Evolutionary conservation across 306 rosid species (phyloP), one percentile per base, ranked within the genome.

Genomic region (Abrus precatorius): DNA sequence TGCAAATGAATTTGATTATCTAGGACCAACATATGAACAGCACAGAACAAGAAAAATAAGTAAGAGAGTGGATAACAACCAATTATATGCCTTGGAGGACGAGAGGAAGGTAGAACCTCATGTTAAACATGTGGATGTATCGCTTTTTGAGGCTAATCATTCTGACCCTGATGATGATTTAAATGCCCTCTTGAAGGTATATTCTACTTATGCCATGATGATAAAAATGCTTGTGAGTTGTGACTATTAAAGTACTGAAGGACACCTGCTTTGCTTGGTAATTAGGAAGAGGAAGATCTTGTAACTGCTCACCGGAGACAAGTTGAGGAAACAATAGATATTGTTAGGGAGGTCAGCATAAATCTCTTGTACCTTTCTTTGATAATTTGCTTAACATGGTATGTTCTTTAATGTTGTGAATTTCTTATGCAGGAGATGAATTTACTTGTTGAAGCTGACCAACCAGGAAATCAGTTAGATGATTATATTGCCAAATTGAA

Each of bases 281-380:
- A 72, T 34, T 69, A 93, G 99, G 99, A 95, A 80, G 99, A 93
- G 92, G 97, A 93, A 89, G 87, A 87, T 78, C 97, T 95, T 38
- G 95, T 93, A 65, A 83, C 87, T 77, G 94, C 95, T 80, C 97
- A 95, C 75, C 85, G 92, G 67, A 89, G 83, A 86, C 97, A 90
- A 87, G 97, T 93, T 81, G 97, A 95, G 91, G 94, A 93, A 87
- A 91, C 97, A 41, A 93, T 95, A 50, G 91, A 93, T 83, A 90
- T 89, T 80, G 97, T 91, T 82, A 85, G 83, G 80, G 97, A 92
- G 99, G 97, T 90, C 49, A 5, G 86, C 63, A 56, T 75, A 57
- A 43, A 54, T 78, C 27, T 74, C 80, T 61, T 65, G 27, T 32
- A 30, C 54, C 11, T 32, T 40, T 45, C 69, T 78, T 57, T 63